These are phyloP conservation scores for Puccinia horiana DNA, from an alignment of 1,284 basidiomycete species.

Conservation along the genomic window DNA sequence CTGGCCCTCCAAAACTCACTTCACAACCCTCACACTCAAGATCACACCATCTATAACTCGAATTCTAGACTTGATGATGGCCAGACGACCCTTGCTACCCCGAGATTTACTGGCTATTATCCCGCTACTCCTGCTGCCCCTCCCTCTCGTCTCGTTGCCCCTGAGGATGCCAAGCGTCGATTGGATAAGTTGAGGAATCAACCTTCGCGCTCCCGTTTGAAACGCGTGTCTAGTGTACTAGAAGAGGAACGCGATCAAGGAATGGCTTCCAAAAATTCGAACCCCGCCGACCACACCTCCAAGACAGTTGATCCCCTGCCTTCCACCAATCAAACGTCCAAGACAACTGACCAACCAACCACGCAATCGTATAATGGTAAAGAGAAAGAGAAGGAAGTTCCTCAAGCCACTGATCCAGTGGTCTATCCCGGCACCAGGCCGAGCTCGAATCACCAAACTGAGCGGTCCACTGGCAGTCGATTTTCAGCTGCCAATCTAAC, in stretches of 20 bases:
- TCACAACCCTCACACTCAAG: background rate
- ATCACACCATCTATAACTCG: background rate
- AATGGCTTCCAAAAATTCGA: background rate
- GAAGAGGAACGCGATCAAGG: background rate
- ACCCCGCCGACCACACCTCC: background rate
- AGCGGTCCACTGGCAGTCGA: too few species aligned
- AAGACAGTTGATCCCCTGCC: background rate
- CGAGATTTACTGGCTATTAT: background rate
- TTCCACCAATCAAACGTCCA: background rate
- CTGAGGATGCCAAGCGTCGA: background rate
- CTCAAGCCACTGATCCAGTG: background rate
- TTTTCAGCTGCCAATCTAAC: too few species aligned
- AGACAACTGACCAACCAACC: background rate
- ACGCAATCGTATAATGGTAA: background rate
- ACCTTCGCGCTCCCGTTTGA: background rate
- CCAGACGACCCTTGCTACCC: slow-evolving; percentile 10
- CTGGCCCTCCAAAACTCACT: background rate
- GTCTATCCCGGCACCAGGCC: too few species aligned
- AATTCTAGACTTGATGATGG: background rate
- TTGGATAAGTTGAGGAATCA: background rate
- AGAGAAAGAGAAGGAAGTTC: background rate
- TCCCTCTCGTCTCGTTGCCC: background rate
- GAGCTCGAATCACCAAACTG: too few species aligned
- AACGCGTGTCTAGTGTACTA: background rate
- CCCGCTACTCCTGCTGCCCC: background rate